These are phyloP conservation scores for Capsicum chinense DNA, from an alignment of 257 asterid species.

Conservation along the genomic window DNA sequence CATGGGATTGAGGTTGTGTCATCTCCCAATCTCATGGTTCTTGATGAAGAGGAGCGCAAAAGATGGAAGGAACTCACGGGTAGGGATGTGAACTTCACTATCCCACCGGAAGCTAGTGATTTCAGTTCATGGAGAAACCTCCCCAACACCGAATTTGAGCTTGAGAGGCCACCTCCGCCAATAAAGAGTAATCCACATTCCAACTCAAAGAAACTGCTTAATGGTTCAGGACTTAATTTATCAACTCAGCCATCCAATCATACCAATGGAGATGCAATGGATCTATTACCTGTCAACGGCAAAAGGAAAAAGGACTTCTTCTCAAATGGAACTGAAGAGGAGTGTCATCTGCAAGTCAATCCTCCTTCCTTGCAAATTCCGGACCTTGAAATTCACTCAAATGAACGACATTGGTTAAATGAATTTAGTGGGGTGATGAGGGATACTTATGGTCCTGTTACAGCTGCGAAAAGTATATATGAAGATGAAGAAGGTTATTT, in stretches of 20 bases:
- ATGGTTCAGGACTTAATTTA: conserved; percentile 62
- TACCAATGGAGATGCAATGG: conserved; percentile 49
- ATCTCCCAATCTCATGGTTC: conserved; percentile 50
- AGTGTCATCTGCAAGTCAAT: conserved; percentile 43
- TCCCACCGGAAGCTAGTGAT: conserved; percentile 69
- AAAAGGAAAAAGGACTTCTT: conserved; percentile 65
- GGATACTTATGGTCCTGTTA: conserved; percentile 65
- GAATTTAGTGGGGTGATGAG: conserved; percentile 66
- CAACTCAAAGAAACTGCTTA: conserved; percentile 60
- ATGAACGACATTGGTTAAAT: conserved; percentile 61
- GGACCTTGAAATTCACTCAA: conserved; percentile 53
- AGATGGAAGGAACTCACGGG: conserved; percentile 76
- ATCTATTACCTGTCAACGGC: conserved; percentile 55
- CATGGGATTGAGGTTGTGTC: conserved; percentile 70
- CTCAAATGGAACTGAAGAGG: conserved; percentile 54
- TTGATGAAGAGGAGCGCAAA: conserved; percentile 69
- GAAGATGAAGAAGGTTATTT: conserved; percentile 76
- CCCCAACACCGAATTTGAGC: conserved; percentile 70
- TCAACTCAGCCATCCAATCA: conserved; percentile 56
- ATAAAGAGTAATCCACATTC: conserved; percentile 48
- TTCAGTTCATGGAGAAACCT: conserved; percentile 69
- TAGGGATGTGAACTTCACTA: conserved; percentile 51
- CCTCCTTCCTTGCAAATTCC: conserved; percentile 43
- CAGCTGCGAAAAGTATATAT: conserved; percentile 70
- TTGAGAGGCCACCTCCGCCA: conserved; percentile 50